phyloP scores from a whole-genome alignment of 2,329 filamentous ascomycete genomes.

The Talaromyces sp. region DNA sequence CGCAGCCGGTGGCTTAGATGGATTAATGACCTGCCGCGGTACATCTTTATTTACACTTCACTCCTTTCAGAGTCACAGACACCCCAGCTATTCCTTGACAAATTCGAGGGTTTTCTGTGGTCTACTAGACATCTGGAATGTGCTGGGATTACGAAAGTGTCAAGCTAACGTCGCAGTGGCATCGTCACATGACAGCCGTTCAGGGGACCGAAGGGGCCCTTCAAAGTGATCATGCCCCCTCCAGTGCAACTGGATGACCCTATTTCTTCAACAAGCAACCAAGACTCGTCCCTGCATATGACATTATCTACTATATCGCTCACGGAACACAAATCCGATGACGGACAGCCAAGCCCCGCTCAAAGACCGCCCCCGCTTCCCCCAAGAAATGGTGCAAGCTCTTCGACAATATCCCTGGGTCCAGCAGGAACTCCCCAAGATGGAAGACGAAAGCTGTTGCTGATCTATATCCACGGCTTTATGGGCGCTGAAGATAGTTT shows the following conservation, averaged over 20 bases:
- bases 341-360: conserved; percentile 22
- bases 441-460: conserved; percentile 57
- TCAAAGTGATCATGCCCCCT: conserved; percentile 9
- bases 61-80: not conserved
- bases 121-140: not conserved
- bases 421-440: conserved; percentile 3
- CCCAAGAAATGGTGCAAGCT: not conserved
- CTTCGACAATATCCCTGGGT: conserved; percentile 13
- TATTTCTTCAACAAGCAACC: not conserved
- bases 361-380: conserved; percentile 19
- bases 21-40: not conserved
- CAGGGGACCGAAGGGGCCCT: conserved; percentile 1
- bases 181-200: conserved; percentile 15
- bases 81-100: not conserved
- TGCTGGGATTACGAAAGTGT: too few species aligned
- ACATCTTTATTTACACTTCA: conserved; percentile 10
- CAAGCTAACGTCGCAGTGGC: not conserved
- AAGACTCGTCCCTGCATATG: not conserved
- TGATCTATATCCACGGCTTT: conserved; percentile 88
- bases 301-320: not conserved
- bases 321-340: conserved; percentile 17
- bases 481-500: conserved; percentile 87
- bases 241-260: conserved; percentile 11
- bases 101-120: not conserved
- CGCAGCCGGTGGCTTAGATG: conserved; percentile 5